phyloP scores from a whole-genome alignment of 2,329 filamentous ascomycete species.

The Niveomyces coronatus region DNA sequence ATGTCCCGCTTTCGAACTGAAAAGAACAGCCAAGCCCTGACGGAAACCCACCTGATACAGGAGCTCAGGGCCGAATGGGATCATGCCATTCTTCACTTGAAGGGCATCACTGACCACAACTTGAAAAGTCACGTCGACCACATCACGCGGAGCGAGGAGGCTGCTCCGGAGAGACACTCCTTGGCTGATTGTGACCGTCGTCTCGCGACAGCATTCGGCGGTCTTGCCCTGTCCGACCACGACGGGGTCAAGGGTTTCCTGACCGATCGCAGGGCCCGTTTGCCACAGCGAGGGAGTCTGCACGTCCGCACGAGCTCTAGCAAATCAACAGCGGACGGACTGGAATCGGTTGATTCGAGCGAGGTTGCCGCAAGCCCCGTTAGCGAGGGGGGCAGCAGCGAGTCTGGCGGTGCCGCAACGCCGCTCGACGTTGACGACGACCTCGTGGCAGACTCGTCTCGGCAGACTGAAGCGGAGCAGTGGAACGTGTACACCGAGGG shows the following conservation, averaged over 20 bases:
- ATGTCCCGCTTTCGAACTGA: constrained; percentile 25
- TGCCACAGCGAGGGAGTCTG: constrained; percentile 10
- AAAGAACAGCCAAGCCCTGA: constrained; percentile 15
- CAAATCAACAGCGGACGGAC: constrained; percentile 15
- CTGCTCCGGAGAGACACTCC: constrained; percentile 12
- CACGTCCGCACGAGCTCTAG: constrained; percentile 10
- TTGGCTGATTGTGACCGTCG: constrained; percentile 16
- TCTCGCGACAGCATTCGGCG: constrained; percentile 26
- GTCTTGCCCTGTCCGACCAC: constrained; percentile 23
- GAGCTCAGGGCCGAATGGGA: constrained; percentile 31
- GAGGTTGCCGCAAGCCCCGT: constrained; percentile 26
- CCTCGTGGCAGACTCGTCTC: background rate
- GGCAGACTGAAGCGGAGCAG: constrained; percentile 1
- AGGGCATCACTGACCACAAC: constrained; percentile 27
- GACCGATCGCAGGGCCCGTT: constrained; percentile 2
- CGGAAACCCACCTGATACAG: constrained; percentile 25
- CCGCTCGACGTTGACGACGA: constrained; percentile 24
- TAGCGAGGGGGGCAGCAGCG: constrained; percentile 25
- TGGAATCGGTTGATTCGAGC: constrained; percentile 24
- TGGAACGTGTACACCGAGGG: constrained; percentile 14
- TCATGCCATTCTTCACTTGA: constrained; percentile 21
- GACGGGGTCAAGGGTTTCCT: constrained; percentile 16
- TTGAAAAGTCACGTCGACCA: constrained; percentile 18
- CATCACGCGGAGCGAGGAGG: constrained; percentile 10
- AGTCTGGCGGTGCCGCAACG: constrained; percentile 25